Evolutionary conservation across 2,329 filamentous ascomycete genomes (phyloP), one percentile per base, ranked within the genome.

Genomic region (Aspergillus viridinutans): DNA sequence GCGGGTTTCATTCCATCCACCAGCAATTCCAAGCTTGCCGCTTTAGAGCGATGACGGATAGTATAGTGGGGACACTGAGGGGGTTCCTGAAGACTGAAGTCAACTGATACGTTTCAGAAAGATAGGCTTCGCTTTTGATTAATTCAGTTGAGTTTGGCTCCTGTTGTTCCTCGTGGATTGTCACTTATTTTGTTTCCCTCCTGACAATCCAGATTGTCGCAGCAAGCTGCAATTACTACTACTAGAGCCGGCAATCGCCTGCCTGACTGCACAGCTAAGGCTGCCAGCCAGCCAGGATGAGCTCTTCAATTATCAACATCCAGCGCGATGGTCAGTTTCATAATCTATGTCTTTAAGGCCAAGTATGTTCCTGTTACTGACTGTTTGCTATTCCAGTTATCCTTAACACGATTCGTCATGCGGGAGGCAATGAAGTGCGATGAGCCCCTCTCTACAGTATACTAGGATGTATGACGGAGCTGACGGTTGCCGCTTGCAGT

Each of bases 301-400:
- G 85, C 68, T 81, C 89, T 75, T 96, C 92, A 63, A 85, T 92
- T 68, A 88, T 96, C 70, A 86, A 92, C 71, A 86, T 92, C 69
- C 91, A 96, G 81, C 88, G 87, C 67, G 86, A 90, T 63, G 81
- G 89, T 90, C 76, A 74, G 83, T 68, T 53, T 3, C 55, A 28
- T 35, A 43, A 54, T 45, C 21, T 53, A 23, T 7, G 49, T 28
- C 8, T 26, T 52, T 52, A 47, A n/a, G 54, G 17, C 23, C n/a
- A 53, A 21, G 25, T 40, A 43, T 14, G 21, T 20, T 56, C 29
- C 49, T 47, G 25, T 52, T 29, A 53, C 64, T 67, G 55, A 67
- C 52, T 12, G 25, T 20, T 45, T 9, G 20, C 32, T 26, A 25
- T 54, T 50, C 23, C 67, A 90, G 89, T 89, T 65, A 87, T 93